These are phyloP conservation scores for Deinandra increscens DNA, from an alignment of 129 eudicot genomes.

Conservation along the genomic window DNA sequence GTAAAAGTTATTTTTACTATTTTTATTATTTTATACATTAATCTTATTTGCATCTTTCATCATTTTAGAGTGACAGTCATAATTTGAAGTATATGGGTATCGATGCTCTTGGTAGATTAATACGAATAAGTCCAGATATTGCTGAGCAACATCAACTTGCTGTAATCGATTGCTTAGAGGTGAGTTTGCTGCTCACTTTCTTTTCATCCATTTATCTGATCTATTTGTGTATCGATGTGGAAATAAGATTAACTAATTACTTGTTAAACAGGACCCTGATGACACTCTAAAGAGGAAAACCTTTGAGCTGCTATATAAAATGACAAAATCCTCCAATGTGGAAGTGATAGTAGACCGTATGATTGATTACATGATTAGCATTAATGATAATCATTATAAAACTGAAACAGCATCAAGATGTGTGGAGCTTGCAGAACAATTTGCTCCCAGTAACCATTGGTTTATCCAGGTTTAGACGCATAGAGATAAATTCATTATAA, in stretches of 20 bases:
- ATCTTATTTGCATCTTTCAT: conserved; percentile 29
- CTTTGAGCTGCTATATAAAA: conserved; percentile 86
- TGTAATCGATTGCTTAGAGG: conserved; percentile 99
- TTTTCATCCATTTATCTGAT: not conserved
- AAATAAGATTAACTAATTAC: conserved; percentile 45
- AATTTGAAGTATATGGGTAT: conserved; percentile 96
- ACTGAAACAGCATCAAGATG: conserved; percentile 98
- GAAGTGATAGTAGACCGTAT: conserved; percentile 99
- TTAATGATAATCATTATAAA: conserved; percentile 92
- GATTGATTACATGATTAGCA: conserved; percentile 97
- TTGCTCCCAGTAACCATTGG: conserved; percentile 99
- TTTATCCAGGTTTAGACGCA: conserved; percentile 75
- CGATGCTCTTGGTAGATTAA: conserved; percentile 93
- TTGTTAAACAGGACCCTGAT: conserved; percentile 83
- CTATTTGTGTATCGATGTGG: not conserved
- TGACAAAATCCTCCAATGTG: conserved; percentile 97
- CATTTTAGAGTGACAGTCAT: conserved; percentile 89
- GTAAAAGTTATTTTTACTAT: conserved; percentile 30
- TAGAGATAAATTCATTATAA: not conserved
- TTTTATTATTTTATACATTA: not conserved
- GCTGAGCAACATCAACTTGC: conserved; percentile 99
- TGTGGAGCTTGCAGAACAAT: conserved; percentile 97
- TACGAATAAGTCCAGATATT: conserved; percentile 85
- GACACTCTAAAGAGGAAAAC: conserved; percentile 97
- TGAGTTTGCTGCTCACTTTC: conserved; percentile 32